phyloP scores from a whole-genome alignment of 106 monocot species.

The Dendrobium officinale region DNA sequence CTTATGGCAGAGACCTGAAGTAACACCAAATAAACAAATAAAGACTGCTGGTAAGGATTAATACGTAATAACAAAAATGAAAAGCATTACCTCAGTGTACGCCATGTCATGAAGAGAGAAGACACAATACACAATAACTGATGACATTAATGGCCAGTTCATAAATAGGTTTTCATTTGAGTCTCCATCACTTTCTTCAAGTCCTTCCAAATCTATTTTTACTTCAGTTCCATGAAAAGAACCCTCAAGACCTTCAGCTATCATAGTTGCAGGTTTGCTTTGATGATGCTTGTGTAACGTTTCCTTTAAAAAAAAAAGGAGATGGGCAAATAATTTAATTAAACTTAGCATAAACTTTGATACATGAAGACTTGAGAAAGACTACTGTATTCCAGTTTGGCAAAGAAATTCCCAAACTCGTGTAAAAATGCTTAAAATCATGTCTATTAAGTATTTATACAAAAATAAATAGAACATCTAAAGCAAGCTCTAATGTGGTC shows the following conservation, averaged over 20 bases:
- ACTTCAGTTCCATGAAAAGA: slow-evolving; percentile 11
- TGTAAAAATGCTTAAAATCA: too few species aligned
- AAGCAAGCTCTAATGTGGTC: too few species aligned
- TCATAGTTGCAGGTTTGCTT: slow-evolving; percentile 1
- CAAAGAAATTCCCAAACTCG: too few species aligned
- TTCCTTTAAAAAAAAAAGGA: slow-evolving; percentile 21
- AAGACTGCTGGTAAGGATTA: not conserved
- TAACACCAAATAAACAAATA: not conserved
- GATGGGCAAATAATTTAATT: not conserved
- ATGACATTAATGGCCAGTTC: slow-evolving; percentile 74
- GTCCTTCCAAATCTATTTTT: slow-evolving; percentile 11
- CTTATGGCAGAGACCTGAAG: not conserved
- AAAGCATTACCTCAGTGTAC: slow-evolving; percentile 47
- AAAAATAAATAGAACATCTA: too few species aligned
- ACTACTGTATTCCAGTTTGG: not conserved
- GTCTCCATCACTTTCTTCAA: not conserved
- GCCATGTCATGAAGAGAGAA: slow-evolving; percentile 72
- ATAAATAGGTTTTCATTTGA: slow-evolving; percentile 28
- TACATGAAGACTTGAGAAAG: not conserved
- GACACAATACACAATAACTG: slow-evolving; percentile 49
- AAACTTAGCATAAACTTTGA: not conserved
- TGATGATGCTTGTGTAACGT: slow-evolving; percentile 32
- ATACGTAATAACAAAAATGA: not conserved
- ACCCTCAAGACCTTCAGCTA: slow-evolving; percentile 22
- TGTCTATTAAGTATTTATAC: too few species aligned